Base-by-base conservation (phyloP, 139 green algal genomes). In the Coccomyxa sp. region DNA sequence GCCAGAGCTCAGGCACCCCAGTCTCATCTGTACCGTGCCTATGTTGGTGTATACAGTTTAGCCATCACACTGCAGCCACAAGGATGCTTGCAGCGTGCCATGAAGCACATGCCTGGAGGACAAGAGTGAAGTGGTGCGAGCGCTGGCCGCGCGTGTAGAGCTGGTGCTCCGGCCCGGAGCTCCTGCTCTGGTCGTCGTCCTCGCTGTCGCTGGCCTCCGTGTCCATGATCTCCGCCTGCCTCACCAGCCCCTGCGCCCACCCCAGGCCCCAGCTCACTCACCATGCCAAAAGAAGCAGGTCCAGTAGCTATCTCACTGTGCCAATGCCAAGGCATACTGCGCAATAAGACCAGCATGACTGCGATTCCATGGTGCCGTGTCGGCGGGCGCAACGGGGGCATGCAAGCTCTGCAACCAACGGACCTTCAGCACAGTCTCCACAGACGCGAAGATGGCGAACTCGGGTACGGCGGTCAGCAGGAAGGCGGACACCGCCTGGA, bases 401-500 rank as follows among this genome's bases (percentile, higher is more conserved):
- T n/a, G n/a, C n/a, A n/a, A n/a, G n/a, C n/a, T n/a, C n/a, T n/a
- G n/a, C n/a, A n/a, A n/a, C n/a, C n/a, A n/a, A n/a, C 64, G 14
- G 24, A 36, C 58, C 39, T 82, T 83, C 31, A 89, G 33, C 35
- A 84, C 50, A 9, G 34, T 39, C 2, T 75, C 31, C 33, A 16
- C 40, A 16, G 24, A 12, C 68, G 50, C 34, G 36, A 82, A 82
- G 27, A 37, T 35, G 39, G 36, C 36, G 38, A 82, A 82, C 78
- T 82, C 78, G 8, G 55, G 33, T 10, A 80, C 38, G 12, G 34
- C 18, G n/a, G 58, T 39, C 9, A 75, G 41, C 70, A 92, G 72
- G 84, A 87, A 92, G 24, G 86, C 73, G 0, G 50, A 44, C 55
- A 91, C 84, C 0, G 89, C 89, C 64, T 86, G 79, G 24, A 88